Evolutionary conservation across 2,329 filamentous ascomycete species (phyloP).

Genomic region (Penicillium sp.): DNA sequence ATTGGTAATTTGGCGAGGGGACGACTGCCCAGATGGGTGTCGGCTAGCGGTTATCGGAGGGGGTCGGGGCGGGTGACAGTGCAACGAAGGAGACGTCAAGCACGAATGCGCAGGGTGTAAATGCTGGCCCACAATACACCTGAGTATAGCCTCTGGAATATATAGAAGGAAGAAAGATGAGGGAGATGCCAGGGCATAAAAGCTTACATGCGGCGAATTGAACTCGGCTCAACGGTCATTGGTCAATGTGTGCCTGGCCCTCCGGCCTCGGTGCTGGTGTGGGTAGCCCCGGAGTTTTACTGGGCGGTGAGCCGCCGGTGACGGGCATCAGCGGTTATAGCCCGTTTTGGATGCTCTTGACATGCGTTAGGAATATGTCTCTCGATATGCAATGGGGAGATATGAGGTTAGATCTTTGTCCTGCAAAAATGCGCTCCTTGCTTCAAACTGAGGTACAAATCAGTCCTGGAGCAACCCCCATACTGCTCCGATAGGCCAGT

Average conservation of each 20-base stretch:
- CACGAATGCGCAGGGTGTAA: neutral
- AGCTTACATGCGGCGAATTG: slow-evolving; percentile 25
- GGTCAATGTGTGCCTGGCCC: slow-evolving; percentile 9
- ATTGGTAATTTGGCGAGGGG: neutral
- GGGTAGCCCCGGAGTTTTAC: neutral
- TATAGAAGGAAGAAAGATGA: neutral
- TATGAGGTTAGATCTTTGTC: neutral
- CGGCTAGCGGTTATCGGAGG: slow-evolving; percentile 14
- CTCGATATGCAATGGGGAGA: too few species aligned
- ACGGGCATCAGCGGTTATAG: slow-evolving; percentile 2
- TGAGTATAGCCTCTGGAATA: neutral
- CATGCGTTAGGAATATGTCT: too few species aligned
- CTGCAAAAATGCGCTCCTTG: neutral
- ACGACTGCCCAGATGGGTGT: slow-evolving; percentile 3
- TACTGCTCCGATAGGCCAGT: neutral
- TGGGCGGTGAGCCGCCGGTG: slow-evolving; percentile 12
- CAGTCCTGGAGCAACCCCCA: neutral
- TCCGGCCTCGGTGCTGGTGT: slow-evolving; percentile 4
- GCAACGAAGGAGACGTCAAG: neutral
- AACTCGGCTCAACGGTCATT: slow-evolving; percentile 10
- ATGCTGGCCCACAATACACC: neutral
- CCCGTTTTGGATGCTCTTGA: neutral
- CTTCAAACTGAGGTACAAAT: too few species aligned
- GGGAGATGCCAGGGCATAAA: slow-evolving; percentile 12
- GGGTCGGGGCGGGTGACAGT: slow-evolving; percentile 15